These are phyloP conservation scores for Cystobasidium pallidum DNA, from an alignment of 1,284 basidiomycete species.

Conservation along the genomic window DNA sequence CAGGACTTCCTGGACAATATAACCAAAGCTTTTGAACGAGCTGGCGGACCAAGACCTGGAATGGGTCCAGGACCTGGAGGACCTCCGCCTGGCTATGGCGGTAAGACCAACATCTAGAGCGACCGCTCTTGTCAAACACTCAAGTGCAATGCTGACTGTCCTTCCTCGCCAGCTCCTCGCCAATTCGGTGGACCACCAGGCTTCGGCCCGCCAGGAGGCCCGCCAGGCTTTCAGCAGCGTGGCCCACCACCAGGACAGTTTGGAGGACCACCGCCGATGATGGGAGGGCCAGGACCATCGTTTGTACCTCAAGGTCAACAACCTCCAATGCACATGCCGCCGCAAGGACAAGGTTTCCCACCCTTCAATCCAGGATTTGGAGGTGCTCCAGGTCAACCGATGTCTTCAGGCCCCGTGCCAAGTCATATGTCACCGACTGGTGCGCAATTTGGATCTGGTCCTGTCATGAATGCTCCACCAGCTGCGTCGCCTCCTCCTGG, in stretches of 20 bases:
- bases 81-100: slow-evolving; percentile 35
- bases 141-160: no score
- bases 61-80: slow-evolving; percentile 25
- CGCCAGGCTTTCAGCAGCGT: slow-evolving; percentile 18
- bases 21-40: slow-evolving; percentile 77
- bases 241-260: slow-evolving; percentile 27
- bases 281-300: slow-evolving; percentile 16
- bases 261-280: slow-evolving; percentile 35
- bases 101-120: slow-evolving; percentile 1
- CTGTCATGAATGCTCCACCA: slow-evolving; percentile 23
- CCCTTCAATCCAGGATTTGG: slow-evolving; percentile 1
- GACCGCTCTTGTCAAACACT: no score
- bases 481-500: slow-evolving; percentile 31
- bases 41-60: slow-evolving; percentile 30
- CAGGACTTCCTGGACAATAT: slow-evolving; percentile 96
- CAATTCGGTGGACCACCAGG: slow-evolving; percentile 41
- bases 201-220: slow-evolving; percentile 14
- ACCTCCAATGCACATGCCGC: slow-evolving; percentile 17
- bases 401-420: slow-evolving; percentile 9
- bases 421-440: slow-evolving; percentile 33
- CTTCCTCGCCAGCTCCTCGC: neutral
- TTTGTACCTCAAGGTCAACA: slow-evolving; percentile 38
- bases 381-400: neutral
- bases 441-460: slow-evolving; percentile 23
- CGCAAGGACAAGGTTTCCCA: slow-evolving; percentile 28